Evolutionary conservation across 768 basidiomycete genomes (phyloP), one percentile per base, ranked within the genome.

Genomic region (Russula griseocarnosa): DNA sequence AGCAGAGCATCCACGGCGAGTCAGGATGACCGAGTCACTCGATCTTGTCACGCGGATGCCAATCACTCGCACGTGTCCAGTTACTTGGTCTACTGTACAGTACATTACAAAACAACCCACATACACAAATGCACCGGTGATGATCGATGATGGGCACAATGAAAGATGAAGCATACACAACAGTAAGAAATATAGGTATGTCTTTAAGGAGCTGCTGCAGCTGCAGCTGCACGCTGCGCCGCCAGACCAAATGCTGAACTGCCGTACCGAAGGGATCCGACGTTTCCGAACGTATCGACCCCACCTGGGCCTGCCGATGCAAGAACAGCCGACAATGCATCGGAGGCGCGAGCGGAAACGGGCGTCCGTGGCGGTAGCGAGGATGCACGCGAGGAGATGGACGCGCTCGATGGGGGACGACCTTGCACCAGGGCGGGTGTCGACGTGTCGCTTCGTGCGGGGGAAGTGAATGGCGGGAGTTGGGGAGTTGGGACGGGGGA

Each of bases 401-500:
- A 65, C 3, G 64, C 24, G 9, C 54, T 66, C 34, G 67, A 68
- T 26, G 57, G 22, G 16, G 64, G 55, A 20, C 64, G 55, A 5
- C 65, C 65, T 3, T 68, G 67, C 44, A 61, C 40, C 22, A 68
- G 62, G 5, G 62, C 65, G 18, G 67, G 67, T 11, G 61, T 66
- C 24, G 66, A 62, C 5, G 46, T 20, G 6, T 62, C 47, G 49
- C 66, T 68, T 28, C 61, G 61, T 13, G 20, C 22, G 16, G 61
- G 54, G 10, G 67, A 63, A 8, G 40, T 13, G 36, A 60, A 24
- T 18, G 28, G 44, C 9, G 71, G 63, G 36, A 76, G 77, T 61
- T 76, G 74, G 55, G 71, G 57, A 18, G 79, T 72, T 30, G 83
- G 75, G 30, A 80, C 76, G n/a, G 59, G 70, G 70, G 52, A 71